These are phyloP conservation scores for Pseudocercospora cruenta DNA, from an alignment of 2,329 filamentous ascomycete genomes.

Conservation along the genomic window DNA sequence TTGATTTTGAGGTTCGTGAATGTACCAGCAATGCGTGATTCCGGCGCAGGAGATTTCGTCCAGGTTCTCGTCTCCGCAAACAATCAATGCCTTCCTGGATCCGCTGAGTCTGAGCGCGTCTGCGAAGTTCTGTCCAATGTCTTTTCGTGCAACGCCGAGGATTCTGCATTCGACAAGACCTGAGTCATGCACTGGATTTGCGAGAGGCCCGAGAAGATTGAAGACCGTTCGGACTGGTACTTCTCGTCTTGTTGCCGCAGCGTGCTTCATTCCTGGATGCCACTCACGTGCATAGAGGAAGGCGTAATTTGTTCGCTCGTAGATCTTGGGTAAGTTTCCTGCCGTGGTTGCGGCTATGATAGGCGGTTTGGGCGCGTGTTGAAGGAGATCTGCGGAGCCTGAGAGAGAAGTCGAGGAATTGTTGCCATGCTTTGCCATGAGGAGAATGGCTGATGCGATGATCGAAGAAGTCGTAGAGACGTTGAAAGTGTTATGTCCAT, in stretches of 20 bases:
- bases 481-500: constrained; percentile 97
- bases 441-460: constrained; percentile 79
- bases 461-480: constrained; percentile 95
- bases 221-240: constrained; percentile 96
- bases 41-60: constrained; percentile 95
- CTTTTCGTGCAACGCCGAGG: constrained; percentile 79
- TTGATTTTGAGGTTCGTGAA: constrained; percentile 37
- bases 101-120: constrained; percentile 54
- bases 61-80: constrained; percentile 92
- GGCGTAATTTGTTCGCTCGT: constrained; percentile 82
- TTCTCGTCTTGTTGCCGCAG: constrained; percentile 81
- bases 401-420: constrained; percentile 93
- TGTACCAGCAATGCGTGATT: constrained; percentile 80
- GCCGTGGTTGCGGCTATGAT: constrained; percentile 75
- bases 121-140: constrained; percentile 20
- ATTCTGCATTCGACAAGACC: constrained; percentile 78
- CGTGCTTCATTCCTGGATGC: constrained; percentile 91
- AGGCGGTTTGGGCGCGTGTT: constrained; percentile 72
- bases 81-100: constrained; percentile 80
- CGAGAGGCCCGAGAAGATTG: constrained; percentile 90
- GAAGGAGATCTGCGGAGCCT: constrained; percentile 89
- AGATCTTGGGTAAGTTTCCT: constrained; percentile 70
- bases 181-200: constrained; percentile 82
- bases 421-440: constrained; percentile 95
- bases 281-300: constrained; percentile 97